Conservation (phyloP, 306 rosid genomes). For the Vigna trinervia region DNA sequence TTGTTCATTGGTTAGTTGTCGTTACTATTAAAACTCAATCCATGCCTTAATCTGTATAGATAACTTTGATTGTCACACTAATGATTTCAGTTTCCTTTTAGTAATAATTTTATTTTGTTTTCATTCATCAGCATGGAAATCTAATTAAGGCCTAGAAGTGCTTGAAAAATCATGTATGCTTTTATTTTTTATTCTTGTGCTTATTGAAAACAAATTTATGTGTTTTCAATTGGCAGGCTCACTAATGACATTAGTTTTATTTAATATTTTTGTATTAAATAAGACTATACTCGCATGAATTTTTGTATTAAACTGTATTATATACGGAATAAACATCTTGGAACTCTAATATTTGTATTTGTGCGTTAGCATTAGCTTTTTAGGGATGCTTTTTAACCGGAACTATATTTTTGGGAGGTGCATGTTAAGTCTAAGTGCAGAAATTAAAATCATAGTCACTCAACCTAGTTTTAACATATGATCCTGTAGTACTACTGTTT, state of each 20-base stretch:
- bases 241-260: not conserved
- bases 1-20: not conserved
- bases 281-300: not conserved
- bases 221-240: not conserved
- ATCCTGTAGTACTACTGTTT: too few relatives aligned
- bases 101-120: not conserved
- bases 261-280: not conserved
- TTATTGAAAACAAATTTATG: not conserved
- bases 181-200: not conserved
- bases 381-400: too few relatives aligned
- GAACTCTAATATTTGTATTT: too few relatives aligned
- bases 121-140: not conserved
- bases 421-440: not conserved
- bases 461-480: too few relatives aligned
- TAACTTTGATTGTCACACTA: not conserved
- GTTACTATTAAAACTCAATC: not conserved
- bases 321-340: too few relatives aligned
- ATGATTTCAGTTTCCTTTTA: too few relatives aligned
- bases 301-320: not conserved
- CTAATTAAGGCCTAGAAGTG: not conserved
- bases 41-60: not conserved
- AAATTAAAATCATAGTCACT: not conserved
- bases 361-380: too few relatives aligned
- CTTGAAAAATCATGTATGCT: not conserved
- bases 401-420: not conserved